A percentile compares a stretch with the other conserved stretches of the same genome.
Evolutionary conservation across 768 basidiomycete genomes (phyloP).

Genomic region (Rhizopogon rudus): DNA sequence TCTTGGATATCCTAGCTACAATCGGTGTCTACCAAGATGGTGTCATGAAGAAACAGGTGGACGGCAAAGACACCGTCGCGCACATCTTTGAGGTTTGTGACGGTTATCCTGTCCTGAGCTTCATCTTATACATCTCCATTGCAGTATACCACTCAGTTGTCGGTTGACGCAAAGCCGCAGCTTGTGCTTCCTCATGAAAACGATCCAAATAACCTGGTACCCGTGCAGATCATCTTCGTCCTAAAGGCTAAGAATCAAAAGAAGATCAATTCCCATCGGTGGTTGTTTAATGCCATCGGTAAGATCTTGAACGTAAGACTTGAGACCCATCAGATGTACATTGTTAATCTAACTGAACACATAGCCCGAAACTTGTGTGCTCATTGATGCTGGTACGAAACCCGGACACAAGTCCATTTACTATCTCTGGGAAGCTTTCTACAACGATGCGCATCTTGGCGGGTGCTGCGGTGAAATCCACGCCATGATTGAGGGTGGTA

Average conservation of each 20-base stretch:
- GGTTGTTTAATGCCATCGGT: slow-evolving; percentile 94
- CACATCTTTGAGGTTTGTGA: slow-evolving; percentile 86
- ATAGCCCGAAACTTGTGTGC: slow-evolving; percentile 87
- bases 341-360: slow-evolving; percentile 3
- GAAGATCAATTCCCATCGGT: slow-evolving; percentile 94
- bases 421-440: slow-evolving; percentile 92
- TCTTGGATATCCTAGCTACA: slow-evolving; percentile 83
- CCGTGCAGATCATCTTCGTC: slow-evolving; percentile 88
- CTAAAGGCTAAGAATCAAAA: slow-evolving; percentile 94
- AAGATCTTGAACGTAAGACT: slow-evolving; percentile 61
- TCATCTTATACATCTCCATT: slow-evolving; percentile 2
- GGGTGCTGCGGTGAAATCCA: slow-evolving; percentile 95
- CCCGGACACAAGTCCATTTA: slow-evolving; percentile 95
- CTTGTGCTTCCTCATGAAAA: slow-evolving; percentile 87
- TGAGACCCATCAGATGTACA: slow-evolving; percentile 22
- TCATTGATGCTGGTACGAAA: slow-evolving; percentile 95
- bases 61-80: slow-evolving; percentile 84
- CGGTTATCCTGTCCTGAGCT: not conserved
- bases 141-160: slow-evolving; percentile 95
- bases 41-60: slow-evolving; percentile 89
- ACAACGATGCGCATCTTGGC: slow-evolving; percentile 72
- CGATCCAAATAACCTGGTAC: slow-evolving; percentile 89
- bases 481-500: slow-evolving; percentile 93
- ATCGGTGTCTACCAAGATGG: slow-evolving; percentile 94
- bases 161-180: slow-evolving; percentile 86